Base-by-base conservation (phyloP, 768 basidiomycete species). In the Podaxis sp. region DNA sequence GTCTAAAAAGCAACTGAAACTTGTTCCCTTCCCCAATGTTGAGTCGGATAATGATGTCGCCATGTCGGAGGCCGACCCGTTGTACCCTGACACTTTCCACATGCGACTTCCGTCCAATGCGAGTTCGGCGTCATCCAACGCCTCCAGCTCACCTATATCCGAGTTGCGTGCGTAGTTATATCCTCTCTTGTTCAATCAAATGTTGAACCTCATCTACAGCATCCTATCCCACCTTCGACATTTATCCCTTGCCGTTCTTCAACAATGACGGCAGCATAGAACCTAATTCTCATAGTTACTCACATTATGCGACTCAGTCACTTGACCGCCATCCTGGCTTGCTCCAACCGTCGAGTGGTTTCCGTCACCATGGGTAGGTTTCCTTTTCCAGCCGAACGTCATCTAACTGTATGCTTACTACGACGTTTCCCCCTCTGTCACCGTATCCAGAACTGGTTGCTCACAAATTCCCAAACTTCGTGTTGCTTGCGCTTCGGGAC, bases 391-490 rank as follows among this genome's bases (percentile, higher is more conserved):
- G 17, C 53, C 46, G 37, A 50, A 47, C 36, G 36, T 61, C 40
- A 63, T 65, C 54, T 55, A 40, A 46, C 64, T 55, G 11, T 59
- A 55, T 58, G 54, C 54, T 55, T 24, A 55, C 25, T 29, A 5
- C 24, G 25, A 19, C 37, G 22, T 41, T 17, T 5, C 15, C 37
- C n/a, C 22, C 41, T 36, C 24, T 27, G 17, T 46, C 5, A 22
- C 17, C 22, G 49, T 59, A 33, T 62, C 29, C 68, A 91, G 89
- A 43, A 77, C 85, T 59, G 80, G 80, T 55, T 93, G 91, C 68
- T 85, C 85, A 25, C 90, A 91, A 74, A 91, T 93, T 63, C 91
- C 91, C 15, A 92, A 92, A 73, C 82, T 93, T 66, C 87, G 89
- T 66, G 80, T 93, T 63, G 89, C 91, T 37, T 92, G 91, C 68